These are phyloP conservation scores for Termitomyces sp. DNA, from an alignment of 768 basidiomycete species.

Conservation along the genomic window DNA sequence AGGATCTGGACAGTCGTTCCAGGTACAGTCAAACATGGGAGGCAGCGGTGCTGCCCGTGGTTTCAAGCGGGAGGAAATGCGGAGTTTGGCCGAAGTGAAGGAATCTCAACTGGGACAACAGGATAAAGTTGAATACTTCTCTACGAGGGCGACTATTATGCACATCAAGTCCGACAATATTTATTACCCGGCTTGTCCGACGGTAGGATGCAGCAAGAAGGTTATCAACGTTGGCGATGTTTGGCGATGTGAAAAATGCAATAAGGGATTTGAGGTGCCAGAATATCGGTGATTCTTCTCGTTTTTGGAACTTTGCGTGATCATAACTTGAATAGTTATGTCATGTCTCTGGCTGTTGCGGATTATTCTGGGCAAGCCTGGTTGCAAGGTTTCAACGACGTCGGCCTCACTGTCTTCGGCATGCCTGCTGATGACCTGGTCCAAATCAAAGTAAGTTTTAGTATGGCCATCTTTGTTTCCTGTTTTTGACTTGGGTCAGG, in stretches of 20 bases:
- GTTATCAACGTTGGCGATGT: constrained; percentile 59
- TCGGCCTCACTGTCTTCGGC: constrained; percentile 71
- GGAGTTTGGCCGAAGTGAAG: constrained; percentile 74
- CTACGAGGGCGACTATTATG: constrained; percentile 75
- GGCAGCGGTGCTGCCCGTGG: constrained; percentile 26
- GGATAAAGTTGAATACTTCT: constrained; percentile 80
- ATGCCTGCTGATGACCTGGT: constrained; percentile 76
- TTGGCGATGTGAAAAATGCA: constrained; percentile 97
- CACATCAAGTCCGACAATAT: constrained; percentile 82
- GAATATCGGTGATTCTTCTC: constrained; percentile 62
- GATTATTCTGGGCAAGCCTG: constrained; percentile 88
- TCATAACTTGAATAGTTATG: constrained; percentile 43
- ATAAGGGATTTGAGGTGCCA: constrained; percentile 61
- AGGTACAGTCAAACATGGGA: constrained; percentile 55
- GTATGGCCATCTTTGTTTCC: neutral
- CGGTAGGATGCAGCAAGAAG: constrained; percentile 84
- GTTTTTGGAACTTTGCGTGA: neutral
- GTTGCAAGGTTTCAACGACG: constrained; percentile 95
- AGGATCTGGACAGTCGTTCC: constrained; percentile 63
- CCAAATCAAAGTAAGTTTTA: constrained; percentile 53
- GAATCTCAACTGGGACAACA: constrained; percentile 67
- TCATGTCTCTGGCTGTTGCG: constrained; percentile 82
- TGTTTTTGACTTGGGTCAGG: constrained; percentile 29
- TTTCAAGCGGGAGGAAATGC: constrained; percentile 71
- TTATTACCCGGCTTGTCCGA: constrained; percentile 86